Base-by-base conservation (phyloP, 1,284 basidiomycete genomes). In the Leccinum griseonigrum region DNA sequence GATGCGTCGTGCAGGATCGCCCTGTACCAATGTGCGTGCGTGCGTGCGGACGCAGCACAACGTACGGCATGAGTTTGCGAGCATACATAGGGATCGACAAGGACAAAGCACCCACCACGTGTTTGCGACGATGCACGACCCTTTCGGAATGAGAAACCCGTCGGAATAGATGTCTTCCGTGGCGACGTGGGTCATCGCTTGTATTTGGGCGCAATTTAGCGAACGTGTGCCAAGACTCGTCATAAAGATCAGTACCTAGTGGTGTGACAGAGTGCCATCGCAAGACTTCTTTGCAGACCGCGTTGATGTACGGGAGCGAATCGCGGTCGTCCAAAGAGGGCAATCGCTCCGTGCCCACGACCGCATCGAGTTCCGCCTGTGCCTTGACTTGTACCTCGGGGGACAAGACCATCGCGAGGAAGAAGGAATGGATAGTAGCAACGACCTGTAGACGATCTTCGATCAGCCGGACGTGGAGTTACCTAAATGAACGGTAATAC, bases 141-240 rank as follows among this genome's bases (percentile, higher is more conserved):
- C 78, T 63, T 80, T 79, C 0, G 79, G 80, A 18, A 82, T 76
- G 9, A 76, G 58, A 60, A 74, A 75, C 8, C 76, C 76, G 3
- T 70, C 48, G 16, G 66, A 66, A 34, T 74, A 64, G 16, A 78
- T 74, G 26, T 82, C 78, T 60, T 79, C 73, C 16, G 65, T 68
- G 1, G 76, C 67, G 2, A 76, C 72, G 51, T 81, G 79, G 1
- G 69, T 16, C 7, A 76, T 66, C 4, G 69, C 78, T 79, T 29
- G 56, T 31, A 18, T 32, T 54, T 28, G 22, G 22, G 22, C 22
- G 5, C 3, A n/a, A 2, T 0, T 18, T 4, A 76, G 0, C 77
- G 73, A 63, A 76, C 10, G 10, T 6, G 9, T 7, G 5, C 3
- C 1, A 29, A 50, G n/a, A 6, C 1, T 4, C 13, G 3, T 13